Base-by-base conservation (phyloP, 352 stramenopile genomes). In the Phytophthora multivora region DNA sequence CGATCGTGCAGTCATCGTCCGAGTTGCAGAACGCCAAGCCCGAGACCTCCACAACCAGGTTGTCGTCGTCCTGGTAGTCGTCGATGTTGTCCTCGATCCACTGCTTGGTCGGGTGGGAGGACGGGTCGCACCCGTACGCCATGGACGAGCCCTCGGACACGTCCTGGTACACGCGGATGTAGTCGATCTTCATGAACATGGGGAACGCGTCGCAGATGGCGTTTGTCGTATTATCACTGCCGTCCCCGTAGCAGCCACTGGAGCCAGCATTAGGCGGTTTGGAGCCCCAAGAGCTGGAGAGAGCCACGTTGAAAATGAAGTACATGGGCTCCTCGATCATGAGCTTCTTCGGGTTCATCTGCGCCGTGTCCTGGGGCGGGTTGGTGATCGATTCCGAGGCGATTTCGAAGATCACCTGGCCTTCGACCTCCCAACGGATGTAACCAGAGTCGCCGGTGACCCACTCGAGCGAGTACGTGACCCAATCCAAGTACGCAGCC, bases 251-350 rank as follows among this genome's bases (percentile, higher is more conserved):
- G 47, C 78, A 88, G 10, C 47, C 41, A 9, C 53, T 50, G 10
- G 41, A 55, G 4, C 61, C 67, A 16, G 73, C 57, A 41, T 82
- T 82, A 3, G 76, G 75, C 0, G 77, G 77, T n/a, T 57, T 71
- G 5, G 77, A 65, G 0, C 77, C 77, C 93, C 91, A 98, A 18
- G 85, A 79, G 3, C 66, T 84, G 10, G 86, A 93, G 11, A 98
- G 64, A 1, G 93, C 93, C 6, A 92, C 96, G 73, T 97, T 98
- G 36, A 98, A 74, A 13, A 98, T 79, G 52, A 98, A 66, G 60
- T 96, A 97, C 78, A 93, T 95, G 4, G 93, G 93, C 64, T 98
- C 93, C 43, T 89, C 78, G 4, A 96, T 79, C 73, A 98, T 97
- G 59, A 83, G 86, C 71, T 73, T 94, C 73, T 69, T 88, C 63